Percentiles rank a stretch among this genome's conserved stretches.
Evolutionary conservation across 208 protist species (phyloP).

Genomic region (Porcisia deanei): DNA sequence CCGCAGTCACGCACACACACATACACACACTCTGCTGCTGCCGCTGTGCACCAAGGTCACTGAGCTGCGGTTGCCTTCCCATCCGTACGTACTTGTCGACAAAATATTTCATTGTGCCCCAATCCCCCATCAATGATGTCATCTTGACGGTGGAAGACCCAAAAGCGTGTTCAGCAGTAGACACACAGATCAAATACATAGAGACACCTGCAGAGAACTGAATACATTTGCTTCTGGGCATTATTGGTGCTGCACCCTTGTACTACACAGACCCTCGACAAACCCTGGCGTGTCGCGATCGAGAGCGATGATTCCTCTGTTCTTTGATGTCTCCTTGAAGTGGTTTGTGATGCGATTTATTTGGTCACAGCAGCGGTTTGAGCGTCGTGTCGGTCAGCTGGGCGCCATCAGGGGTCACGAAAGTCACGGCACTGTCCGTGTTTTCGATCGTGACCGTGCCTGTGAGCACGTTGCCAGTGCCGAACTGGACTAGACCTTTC

Average conservation of each 20-base stretch:
- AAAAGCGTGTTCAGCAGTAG: no score
- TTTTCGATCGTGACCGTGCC: slow-evolving; percentile 75
- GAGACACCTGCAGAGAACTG: no score
- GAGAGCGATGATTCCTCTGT: no score
- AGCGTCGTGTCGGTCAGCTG: slow-evolving; percentile 55
- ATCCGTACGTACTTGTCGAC: no score
- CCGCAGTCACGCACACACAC: neutral
- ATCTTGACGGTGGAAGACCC: no score
- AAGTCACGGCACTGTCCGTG: slow-evolving; percentile 22
- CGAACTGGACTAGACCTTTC: slow-evolving; percentile 66
- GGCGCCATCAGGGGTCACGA: slow-evolving; percentile 44
- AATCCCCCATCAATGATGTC: no score
- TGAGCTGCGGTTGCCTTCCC: no score
- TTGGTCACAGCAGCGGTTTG: neutral
- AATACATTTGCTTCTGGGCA: neutral
- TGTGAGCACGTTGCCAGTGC: slow-evolving; percentile 49
- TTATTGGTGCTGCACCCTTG: neutral
- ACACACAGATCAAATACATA: no score
- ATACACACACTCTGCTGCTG: neutral
- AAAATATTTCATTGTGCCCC: no score
- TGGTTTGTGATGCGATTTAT: neutral
- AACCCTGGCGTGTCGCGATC: no score
- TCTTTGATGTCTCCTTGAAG: slow-evolving; percentile 2
- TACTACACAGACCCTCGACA: no score
- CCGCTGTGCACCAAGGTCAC: no score